Percentiles rank a stretch among this genome's conserved stretches.
phyloP scores from a whole-genome alignment of 2,329 filamentous ascomycete species.

The Pyrenochaeta sp. region DNA sequence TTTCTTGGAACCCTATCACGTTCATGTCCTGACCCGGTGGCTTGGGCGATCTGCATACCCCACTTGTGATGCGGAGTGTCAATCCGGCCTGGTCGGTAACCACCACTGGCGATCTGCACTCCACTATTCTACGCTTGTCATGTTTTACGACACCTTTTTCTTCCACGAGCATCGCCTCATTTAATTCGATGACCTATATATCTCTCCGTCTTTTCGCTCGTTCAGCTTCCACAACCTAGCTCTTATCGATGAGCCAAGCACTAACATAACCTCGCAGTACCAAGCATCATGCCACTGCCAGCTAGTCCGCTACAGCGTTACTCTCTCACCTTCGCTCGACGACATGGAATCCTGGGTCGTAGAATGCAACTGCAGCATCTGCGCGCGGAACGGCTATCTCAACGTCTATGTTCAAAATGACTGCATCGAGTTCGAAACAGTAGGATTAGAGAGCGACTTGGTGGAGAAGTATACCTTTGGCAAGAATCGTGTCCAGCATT shows the following conservation, averaged over 20 bases:
- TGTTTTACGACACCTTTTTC: neutral
- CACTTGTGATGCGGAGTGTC: neutral
- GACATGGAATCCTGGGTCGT: constrained; percentile 54
- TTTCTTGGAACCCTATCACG: neutral
- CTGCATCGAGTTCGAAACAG: constrained; percentile 31
- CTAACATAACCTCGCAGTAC: constrained; percentile 44
- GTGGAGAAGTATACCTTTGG: constrained; percentile 37
- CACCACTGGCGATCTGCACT: neutral
- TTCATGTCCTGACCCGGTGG: neutral
- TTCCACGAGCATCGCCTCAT: too few relatives aligned
- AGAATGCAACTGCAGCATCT: constrained; percentile 63
- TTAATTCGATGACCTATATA: too few relatives aligned
- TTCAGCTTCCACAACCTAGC: neutral
- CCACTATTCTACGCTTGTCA: neutral
- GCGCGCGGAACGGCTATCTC: constrained; percentile 60
- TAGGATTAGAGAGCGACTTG: constrained; percentile 19
- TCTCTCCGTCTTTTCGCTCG: neutral
- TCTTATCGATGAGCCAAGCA: neutral
- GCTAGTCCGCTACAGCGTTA: constrained; percentile 59
- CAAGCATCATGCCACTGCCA: constrained; percentile 64
- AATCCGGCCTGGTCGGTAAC: neutral
- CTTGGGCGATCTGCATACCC: neutral
- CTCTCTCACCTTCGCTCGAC: constrained; percentile 59
- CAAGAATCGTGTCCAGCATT: constrained; percentile 38
- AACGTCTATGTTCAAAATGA: constrained; percentile 52